phyloP scores from a whole-genome alignment of 768 basidiomycete species.

The Holtermanniella nyarrowii region DNA sequence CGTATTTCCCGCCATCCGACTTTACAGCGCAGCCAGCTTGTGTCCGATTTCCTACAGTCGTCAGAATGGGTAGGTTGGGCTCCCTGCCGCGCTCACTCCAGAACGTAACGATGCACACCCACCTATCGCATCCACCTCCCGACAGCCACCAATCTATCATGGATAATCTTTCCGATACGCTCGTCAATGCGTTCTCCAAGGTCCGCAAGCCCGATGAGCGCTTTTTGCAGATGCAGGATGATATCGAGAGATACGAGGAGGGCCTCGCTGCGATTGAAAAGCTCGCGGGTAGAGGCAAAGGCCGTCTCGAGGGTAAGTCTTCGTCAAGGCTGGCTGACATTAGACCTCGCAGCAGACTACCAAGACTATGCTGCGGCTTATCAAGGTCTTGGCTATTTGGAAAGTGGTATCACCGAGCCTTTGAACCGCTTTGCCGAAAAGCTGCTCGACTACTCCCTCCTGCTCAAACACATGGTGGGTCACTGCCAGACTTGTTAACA shows the following conservation, averaged over 20 bases:
- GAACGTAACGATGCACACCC: slow-evolving; percentile 96
- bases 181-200: slow-evolving; percentile 88
- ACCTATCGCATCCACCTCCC: slow-evolving; percentile 79
- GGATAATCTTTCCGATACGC: slow-evolving; percentile 90
- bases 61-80: slow-evolving; percentile 80
- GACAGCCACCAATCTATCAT: slow-evolving; percentile 53
- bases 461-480: slow-evolving; percentile 70
- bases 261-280: slow-evolving; percentile 73
- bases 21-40: slow-evolving; percentile 75
- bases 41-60: slow-evolving; percentile 91
- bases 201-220: slow-evolving; percentile 96
- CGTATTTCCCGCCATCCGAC: slow-evolving; percentile 89
- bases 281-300: slow-evolving; percentile 64
- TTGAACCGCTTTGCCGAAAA: slow-evolving; percentile 95
- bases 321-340: slow-evolving; percentile 31
- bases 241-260: slow-evolving; percentile 92
- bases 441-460: slow-evolving; percentile 82
- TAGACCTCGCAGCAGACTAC: slow-evolving; percentile 96
- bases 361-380: slow-evolving; percentile 93
- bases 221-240: slow-evolving; percentile 82
- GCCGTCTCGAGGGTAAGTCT: slow-evolving; percentile 69
- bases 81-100: slow-evolving; percentile 34
- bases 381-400: slow-evolving; percentile 93
- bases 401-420: slow-evolving; percentile 96
- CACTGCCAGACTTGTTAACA: not conserved